These are phyloP conservation scores for Salix dunnii DNA, from an alignment of 345 rosid genomes.

Conservation along the genomic window DNA sequence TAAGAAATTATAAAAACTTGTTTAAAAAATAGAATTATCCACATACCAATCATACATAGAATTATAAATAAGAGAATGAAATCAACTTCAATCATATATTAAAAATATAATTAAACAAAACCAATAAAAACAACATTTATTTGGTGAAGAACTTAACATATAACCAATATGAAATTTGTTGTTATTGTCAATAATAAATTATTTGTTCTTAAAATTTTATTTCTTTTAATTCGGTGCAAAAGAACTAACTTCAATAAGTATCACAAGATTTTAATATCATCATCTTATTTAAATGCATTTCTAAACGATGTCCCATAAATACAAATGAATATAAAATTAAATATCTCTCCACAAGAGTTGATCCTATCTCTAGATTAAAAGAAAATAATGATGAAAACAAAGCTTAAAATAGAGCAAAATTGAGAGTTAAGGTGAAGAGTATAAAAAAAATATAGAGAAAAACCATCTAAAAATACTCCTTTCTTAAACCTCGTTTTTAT, in stretches of 20 bases:
- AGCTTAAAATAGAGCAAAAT: not conserved
- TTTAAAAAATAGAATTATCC: not conserved
- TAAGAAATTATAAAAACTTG: not conserved
- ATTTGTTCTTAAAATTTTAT: not conserved
- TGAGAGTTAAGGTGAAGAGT: too few species aligned
- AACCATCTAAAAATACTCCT: not conserved
- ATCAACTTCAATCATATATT: not conserved
- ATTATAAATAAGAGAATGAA: not conserved
- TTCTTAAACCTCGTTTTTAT: too few species aligned
- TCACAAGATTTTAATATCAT: accelerated
- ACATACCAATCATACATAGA: not conserved
- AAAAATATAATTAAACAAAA: not conserved
- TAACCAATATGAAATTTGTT: not conserved
- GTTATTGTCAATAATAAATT: not conserved
- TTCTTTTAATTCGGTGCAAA: accelerated
- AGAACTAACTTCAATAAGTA: not conserved
- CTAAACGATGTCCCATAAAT: not conserved
- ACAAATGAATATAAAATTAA: not conserved
- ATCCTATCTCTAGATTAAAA: not conserved
- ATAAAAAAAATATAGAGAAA: accelerated
- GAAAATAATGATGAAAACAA: not conserved
- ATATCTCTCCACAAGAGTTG: not conserved
- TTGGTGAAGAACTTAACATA: not conserved
- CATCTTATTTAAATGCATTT: not conserved
- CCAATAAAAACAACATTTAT: not conserved